phyloP scores from a whole-genome alignment of 345 rosid species.

The Erucastrum elatum region DNA sequence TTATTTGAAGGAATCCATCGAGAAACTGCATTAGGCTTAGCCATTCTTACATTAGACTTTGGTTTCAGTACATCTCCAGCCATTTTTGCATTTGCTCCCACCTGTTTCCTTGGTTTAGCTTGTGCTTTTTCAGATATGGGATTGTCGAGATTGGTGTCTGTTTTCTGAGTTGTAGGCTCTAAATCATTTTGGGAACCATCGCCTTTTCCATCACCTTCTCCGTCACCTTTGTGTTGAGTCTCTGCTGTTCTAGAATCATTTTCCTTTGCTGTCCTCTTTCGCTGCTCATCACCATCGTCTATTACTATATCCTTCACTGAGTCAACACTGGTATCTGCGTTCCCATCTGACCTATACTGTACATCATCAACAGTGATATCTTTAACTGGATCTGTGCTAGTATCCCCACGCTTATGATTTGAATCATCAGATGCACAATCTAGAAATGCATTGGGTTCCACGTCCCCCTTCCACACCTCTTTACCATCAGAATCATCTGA shows the following conservation, averaged over 20 bases:
- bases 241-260: constrained; percentile 44
- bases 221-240: constrained; percentile 46
- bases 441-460: constrained; percentile 63
- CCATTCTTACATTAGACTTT: background rate
- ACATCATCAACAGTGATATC: constrained; percentile 95
- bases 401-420: constrained; percentile 50
- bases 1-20: constrained; percentile 84
- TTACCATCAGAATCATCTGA: constrained; percentile 46
- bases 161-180: constrained; percentile 40
- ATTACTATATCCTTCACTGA: constrained; percentile 82
- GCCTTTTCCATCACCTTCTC: constrained; percentile 48
- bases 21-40: background rate
- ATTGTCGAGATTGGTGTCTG: background rate
- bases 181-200: constrained; percentile 2
- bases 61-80: background rate
- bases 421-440: constrained; percentile 78
- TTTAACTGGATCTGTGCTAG: constrained; percentile 63
- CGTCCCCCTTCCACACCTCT: constrained; percentile 69
- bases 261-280: constrained; percentile 40
- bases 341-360: constrained; percentile 59
- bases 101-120: background rate
- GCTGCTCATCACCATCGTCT: constrained; percentile 62
- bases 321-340: constrained; percentile 49
- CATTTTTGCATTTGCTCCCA: background rate
- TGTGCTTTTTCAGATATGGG: background rate